phyloP scores from a whole-genome alignment of 2,329 filamentous ascomycete genomes.

The Talaromyces sp. region DNA sequence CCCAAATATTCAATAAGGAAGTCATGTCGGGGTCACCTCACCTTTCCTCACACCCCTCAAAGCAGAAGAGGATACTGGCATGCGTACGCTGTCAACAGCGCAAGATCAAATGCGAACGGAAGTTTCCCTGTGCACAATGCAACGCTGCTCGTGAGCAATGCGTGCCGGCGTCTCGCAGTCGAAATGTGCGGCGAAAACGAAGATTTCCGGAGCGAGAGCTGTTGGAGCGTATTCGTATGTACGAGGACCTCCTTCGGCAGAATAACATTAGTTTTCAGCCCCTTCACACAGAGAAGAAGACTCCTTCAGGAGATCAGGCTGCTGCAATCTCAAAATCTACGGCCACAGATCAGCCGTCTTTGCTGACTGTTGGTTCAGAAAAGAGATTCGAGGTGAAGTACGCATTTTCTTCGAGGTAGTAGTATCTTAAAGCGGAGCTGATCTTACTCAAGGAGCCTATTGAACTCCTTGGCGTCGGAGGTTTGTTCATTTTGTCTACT shows the following conservation, averaged over 20 bases:
- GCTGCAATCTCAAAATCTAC: not conserved
- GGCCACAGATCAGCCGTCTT: not conserved
- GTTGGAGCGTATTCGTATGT: constrained; percentile 64
- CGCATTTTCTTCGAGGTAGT: not conserved
- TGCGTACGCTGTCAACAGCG: constrained; percentile 74
- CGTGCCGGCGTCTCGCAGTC: constrained; percentile 39
- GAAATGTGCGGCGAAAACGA: constrained; percentile 46
- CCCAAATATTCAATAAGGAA: not conserved
- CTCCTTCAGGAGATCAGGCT: not conserved
- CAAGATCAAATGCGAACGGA: constrained; percentile 72
- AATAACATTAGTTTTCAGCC: constrained; percentile 51
- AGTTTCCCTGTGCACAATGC: constrained; percentile 69
- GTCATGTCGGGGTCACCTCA: not conserved
- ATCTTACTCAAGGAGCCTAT: not conserved
- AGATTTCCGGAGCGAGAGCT: constrained; percentile 69
- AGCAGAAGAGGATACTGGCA: constrained; percentile 29
- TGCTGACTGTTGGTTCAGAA: not conserved
- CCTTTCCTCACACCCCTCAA: not conserved
- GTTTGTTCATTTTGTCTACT: not conserved
- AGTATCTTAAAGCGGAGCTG: not conserved
- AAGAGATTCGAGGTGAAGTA: not conserved
- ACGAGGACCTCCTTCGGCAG: constrained; percentile 64
- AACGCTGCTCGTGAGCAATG: constrained; percentile 63
- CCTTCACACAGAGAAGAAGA: not conserved
- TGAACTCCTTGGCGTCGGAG: not conserved